Evolutionary conservation across 768 basidiomycete species (phyloP).

Genomic region (Leccinum variicolor): DNA sequence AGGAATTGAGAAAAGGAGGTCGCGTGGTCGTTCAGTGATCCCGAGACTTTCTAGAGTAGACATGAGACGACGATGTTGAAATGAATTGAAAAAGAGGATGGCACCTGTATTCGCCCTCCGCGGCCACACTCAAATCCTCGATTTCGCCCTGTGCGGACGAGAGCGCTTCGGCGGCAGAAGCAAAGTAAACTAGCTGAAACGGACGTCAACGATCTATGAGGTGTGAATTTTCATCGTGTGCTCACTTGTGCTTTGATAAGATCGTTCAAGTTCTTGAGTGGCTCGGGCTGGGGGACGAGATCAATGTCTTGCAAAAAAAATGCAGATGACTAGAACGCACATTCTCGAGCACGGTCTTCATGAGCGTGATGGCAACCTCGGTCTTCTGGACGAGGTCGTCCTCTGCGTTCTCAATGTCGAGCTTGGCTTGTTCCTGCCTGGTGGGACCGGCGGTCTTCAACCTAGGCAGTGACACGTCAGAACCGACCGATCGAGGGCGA

Average conservation of each 20-base stretch:
- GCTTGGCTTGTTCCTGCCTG: slow-evolving; percentile 87
- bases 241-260: slow-evolving; percentile 84
- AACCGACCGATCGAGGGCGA: neutral
- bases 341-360: slow-evolving; percentile 99
- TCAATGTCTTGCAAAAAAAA: neutral
- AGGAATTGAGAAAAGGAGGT: slow-evolving; percentile 2
- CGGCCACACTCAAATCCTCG: slow-evolving; percentile 88
- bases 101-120: slow-evolving; percentile 93
- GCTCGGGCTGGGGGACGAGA: slow-evolving; percentile 68
- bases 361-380: slow-evolving; percentile 92
- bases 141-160: slow-evolving; percentile 86
- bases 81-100: neutral
- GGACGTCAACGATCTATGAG: slow-evolving; percentile 4
- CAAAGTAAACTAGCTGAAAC: slow-evolving; percentile 63
- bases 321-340: slow-evolving; percentile 43
- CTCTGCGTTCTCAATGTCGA: slow-evolving; percentile 90
- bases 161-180: slow-evolving; percentile 75
- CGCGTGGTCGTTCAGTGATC: slow-evolving; percentile 59
- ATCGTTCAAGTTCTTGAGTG: slow-evolving; percentile 90
- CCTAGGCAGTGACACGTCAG: slow-evolving; percentile 37
- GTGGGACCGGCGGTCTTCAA: slow-evolving; percentile 73
- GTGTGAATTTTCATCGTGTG: neutral
- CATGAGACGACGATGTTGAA: slow-evolving; percentile 3
- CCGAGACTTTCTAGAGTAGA: slow-evolving; percentile 67
- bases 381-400: slow-evolving; percentile 98